Evolutionary conservation across 2,329 filamentous ascomycete genomes (phyloP).

Genomic region (Colletotrichum melonis): DNA sequence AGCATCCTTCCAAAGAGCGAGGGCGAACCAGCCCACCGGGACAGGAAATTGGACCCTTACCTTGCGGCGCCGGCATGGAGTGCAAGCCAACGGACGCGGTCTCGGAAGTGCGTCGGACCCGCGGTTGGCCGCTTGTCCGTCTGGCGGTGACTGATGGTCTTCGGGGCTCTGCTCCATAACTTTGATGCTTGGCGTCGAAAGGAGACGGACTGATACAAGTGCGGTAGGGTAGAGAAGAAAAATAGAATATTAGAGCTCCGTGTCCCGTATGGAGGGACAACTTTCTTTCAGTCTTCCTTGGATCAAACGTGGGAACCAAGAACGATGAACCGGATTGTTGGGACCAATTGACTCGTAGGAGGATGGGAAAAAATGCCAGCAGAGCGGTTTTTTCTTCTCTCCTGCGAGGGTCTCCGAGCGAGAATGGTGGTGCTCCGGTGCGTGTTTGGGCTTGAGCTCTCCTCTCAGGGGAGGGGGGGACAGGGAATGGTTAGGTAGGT

Average conservation of each 20-base stretch:
- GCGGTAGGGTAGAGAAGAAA: neutral
- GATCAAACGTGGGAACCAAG: neutral
- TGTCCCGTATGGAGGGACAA: neutral
- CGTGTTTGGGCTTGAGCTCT: slow-evolving; percentile 16
- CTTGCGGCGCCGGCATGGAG: slow-evolving; percentile 35
- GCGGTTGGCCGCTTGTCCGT: slow-evolving; percentile 33
- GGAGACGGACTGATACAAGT: slow-evolving; percentile 15
- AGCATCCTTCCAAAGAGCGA: neutral
- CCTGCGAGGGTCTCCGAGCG: neutral
- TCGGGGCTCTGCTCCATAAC: slow-evolving; percentile 34
- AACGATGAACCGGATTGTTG: neutral
- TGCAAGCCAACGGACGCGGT: slow-evolving; percentile 33
- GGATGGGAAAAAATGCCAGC: neutral
- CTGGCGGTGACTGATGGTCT: slow-evolving; percentile 27
- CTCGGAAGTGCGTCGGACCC: slow-evolving; percentile 35
- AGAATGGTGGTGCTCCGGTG: neutral
- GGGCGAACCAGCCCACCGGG: neutral
- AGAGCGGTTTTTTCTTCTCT: neutral
- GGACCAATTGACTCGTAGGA: neutral
- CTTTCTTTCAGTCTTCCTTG: neutral
- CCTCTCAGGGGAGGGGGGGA: neutral
- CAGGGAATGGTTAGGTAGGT: neutral
- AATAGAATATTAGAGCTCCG: neutral
- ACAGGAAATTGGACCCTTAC: slow-evolving; percentile 15
- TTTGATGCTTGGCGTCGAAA: slow-evolving; percentile 9